Percentiles rank a stretch among this genome's conserved stretches.
Conservation (phyloP, 495 filamentous ascomycete species). For the Lophiostoma macrostomum region DNA sequence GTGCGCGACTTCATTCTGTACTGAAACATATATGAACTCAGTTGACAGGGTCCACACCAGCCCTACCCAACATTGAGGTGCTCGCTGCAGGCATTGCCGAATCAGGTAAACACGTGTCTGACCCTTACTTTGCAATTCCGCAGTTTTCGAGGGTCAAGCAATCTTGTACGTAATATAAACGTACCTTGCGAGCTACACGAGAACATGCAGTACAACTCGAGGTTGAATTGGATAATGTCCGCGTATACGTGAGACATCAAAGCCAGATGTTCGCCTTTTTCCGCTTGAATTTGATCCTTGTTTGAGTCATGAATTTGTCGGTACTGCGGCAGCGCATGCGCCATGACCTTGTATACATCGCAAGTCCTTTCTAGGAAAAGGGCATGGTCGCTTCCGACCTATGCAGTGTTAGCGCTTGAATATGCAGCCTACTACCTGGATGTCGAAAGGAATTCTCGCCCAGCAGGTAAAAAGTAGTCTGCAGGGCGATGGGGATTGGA, state of each 20-base stretch:
- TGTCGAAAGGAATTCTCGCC: no score
- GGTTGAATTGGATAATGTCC: conserved; percentile 27
- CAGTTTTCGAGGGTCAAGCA: not conserved
- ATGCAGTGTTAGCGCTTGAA: conserved; percentile 5
- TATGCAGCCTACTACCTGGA: no score
- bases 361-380: conserved; percentile 23
- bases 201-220: conserved; percentile 25
- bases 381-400: conserved; percentile 19
- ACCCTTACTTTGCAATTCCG: not conserved
- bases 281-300: not conserved
- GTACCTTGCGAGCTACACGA: conserved; percentile 13
- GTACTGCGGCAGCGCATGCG: conserved; percentile 19
- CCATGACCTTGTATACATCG: conserved; percentile 20
- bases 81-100: not conserved
- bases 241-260: conserved; percentile 28
- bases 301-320: conserved; percentile 12
- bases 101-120: conserved; percentile 4
- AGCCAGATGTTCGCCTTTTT: not conserved
- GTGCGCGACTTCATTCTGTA: not conserved
- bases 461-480: no score
- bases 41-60: not conserved
- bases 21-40: conserved; percentile 4
- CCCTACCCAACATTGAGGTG: not conserved
- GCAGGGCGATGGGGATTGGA: no score
- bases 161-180: conserved; percentile 22